Evolutionary conservation across 139 green algal species (phyloP).

Genomic region (Mychonastes homosphaera): DNA sequence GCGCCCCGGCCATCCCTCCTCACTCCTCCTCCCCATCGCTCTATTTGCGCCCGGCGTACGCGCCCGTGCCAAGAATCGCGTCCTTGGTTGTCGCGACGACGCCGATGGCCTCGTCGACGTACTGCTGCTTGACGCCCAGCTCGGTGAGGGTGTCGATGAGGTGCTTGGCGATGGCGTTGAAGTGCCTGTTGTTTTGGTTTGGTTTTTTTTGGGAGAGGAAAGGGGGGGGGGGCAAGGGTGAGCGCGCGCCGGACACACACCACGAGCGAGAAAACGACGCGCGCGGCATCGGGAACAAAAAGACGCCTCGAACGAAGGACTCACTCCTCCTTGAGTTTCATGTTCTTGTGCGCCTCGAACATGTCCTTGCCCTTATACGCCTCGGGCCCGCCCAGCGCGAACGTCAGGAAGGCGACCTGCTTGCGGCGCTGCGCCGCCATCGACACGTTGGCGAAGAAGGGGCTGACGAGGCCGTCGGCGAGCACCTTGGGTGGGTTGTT

Average conservation of each 20-base stretch:
- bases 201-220: too few species aligned
- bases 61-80: too few species aligned
- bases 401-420: constrained; percentile 14
- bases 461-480: constrained; percentile 3
- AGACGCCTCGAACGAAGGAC: too few species aligned
- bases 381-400: constrained; percentile 6
- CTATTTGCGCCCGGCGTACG: too few species aligned
- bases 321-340: too few species aligned
- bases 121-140: background rate
- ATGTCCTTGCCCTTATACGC: constrained; percentile 4
- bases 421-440: background rate
- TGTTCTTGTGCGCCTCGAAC: constrained; percentile 2
- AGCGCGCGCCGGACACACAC: too few species aligned
- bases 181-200: constrained; percentile 2
- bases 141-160: constrained; percentile 7
- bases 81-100: constrained; percentile 13
- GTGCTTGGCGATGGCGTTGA: constrained; percentile 10
- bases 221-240: too few species aligned
- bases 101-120: background rate
- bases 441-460: constrained; percentile 2
- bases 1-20: too few species aligned
- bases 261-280: too few species aligned
- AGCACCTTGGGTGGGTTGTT: constrained; percentile 10
- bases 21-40: too few species aligned
- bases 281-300: too few species aligned